Conservation (phyloP, 345 rosid genomes). For the Eucalyptus sp. region DNA sequence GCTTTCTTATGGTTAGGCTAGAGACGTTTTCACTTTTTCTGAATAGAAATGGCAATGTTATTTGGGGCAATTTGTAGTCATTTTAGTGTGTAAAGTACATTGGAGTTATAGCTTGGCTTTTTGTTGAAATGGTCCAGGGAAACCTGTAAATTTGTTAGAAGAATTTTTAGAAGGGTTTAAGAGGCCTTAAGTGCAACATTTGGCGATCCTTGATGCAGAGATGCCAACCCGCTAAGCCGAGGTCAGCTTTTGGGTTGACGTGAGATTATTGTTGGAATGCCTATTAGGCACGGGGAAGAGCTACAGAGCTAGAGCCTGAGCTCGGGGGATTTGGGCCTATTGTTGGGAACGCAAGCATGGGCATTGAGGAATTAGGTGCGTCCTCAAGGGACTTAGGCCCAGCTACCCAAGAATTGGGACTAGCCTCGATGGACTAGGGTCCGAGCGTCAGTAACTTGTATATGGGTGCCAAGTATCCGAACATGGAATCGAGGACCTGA, state of each 20-base stretch:
- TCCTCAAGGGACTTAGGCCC: no score
- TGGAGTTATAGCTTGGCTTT: not conserved
- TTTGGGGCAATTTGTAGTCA: no score
- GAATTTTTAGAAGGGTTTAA: not conserved
- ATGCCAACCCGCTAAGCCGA: no score
- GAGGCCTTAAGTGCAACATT: not conserved
- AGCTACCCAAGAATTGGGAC: no score
- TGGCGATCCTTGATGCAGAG: no score
- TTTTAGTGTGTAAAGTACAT: not conserved
- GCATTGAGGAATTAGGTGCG: no score
- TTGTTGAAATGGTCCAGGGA: not conserved
- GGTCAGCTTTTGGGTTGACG: not conserved
- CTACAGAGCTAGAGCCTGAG: no score
- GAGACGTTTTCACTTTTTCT: not conserved
- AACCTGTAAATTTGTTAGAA: not conserved
- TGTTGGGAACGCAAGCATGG: no score
- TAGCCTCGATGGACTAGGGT: no score
- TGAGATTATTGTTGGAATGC: not conserved
- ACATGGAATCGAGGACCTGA: no score
- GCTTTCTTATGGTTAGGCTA: not conserved
- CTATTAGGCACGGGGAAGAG: not conserved
- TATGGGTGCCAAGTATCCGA: no score
- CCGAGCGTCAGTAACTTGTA: rapidly evolving
- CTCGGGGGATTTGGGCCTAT: no score
- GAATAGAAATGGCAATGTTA: not conserved